Evolutionary conservation across 2,329 filamentous ascomycete genomes (phyloP), one percentile per base, ranked within the genome.

Genomic region (Dothideomycetidae sp.): DNA sequence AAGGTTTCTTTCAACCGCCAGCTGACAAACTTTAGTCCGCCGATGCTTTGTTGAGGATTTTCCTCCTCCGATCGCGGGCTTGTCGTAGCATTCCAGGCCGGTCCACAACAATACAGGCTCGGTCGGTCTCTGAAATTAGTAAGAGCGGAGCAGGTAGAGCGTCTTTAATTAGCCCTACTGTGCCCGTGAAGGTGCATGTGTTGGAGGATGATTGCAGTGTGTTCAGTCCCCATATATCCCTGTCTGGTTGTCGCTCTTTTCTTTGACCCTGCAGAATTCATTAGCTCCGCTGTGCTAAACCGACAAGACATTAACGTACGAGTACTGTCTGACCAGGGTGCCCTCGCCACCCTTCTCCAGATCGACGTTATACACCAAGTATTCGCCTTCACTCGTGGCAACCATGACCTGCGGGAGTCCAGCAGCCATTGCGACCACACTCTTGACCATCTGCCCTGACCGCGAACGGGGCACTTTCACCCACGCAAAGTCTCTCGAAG

Each of bases 331-430:
- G 36, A 86, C 77, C 48, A 98, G 61, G 33, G 81, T 82, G 0
- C 90, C 90, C 60, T 98, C 90, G 15, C 90, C 90, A 12, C 90
- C 90, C 44, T 82, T 81, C 49, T 93, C 86, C 65, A 98, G 73
- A 55, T 98, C 86, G 38, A 98, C 85, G 46, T 83, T 88, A 60
- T 88, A 98, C 18, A 96, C 80, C 50, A 90, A 93, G 53, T 94
- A 96, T 15, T 79, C 79, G 7, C 90, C 90, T 55, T 98, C 90
- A 49, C 81, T 94, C 0, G 90, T 98, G 10, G 94, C 86, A 0
- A 96, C 83, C 86, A 98, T 96, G 33, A 98, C 82, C 51, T 96
- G 86, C 1, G 90, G 90, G 16, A 81, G 86, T 54, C 78, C 93
- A 52, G 79, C 90, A 54, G 83, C 93, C 78, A 98, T 92, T 5